Evolutionary conservation across 768 basidiomycete genomes (phyloP), one percentile per base, ranked within the genome.

Genomic region (Kwoniella sp.): DNA sequence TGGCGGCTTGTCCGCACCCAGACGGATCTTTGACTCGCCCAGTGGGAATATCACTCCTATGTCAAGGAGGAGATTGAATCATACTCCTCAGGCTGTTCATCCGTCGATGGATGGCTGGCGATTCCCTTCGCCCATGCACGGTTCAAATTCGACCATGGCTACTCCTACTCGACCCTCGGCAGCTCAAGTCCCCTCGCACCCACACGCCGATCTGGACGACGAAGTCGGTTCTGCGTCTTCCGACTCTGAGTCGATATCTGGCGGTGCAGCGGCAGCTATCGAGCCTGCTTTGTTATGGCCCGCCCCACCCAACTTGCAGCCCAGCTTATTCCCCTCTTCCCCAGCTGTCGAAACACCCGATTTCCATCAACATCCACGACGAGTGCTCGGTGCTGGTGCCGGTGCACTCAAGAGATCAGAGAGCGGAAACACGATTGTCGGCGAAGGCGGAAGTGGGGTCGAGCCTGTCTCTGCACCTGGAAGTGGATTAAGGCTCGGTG

Each of bases 51-150:
- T 64, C 24, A 64, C 62, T 13, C 62, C 62, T 1, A 44, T 57
- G 37, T 36, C 50, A 1, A 54, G 60, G 24, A 56, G 62, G 36
- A 50, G 55, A 33, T 29, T 51, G 24, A 64, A 64, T 26, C 54
- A 44, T 21, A 64, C 62, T 37, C 62, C 62, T 21, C 56, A 56
- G 26, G 62, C 62, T 50, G 62, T 64, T 24, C 69, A 76, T 55
- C 69, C 69, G 0, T 54, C 69, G 2, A 76, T 76, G 69, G 63
- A 68, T 50, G 26, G 58, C 15, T 76, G 74, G 74, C 48, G 71
- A n/a, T 76, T 76, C 64, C 74, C 74, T 17, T 48, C 70, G 19
- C 65, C 22, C n/a, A 21, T 27, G 40, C 29, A 48, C 36, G 61
- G 60, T 10, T 26, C 60, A 25, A 52, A 30, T 10, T 58, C 72